Evolutionary conservation across 192 early-diverging fungal species (phyloP).

Genomic region (Physocladia obscura): DNA sequence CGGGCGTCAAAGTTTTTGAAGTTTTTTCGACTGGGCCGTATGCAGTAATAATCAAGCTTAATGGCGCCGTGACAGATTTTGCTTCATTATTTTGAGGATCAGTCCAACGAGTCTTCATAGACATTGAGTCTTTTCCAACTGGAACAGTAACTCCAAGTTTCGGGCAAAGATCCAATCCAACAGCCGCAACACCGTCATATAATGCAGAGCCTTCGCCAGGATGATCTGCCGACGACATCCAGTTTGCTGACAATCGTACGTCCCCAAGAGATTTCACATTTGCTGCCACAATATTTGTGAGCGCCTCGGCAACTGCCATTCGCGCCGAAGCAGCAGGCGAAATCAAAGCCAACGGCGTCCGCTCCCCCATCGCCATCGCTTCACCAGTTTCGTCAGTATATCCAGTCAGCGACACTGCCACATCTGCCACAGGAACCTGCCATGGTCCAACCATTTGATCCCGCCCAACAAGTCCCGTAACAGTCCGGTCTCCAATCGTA

Average conservation of each 20-base stretch:
- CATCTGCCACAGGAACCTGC: slow-evolving; percentile 94
- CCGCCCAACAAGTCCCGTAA: slow-evolving; percentile 91
- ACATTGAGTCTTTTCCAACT: slow-evolving; percentile 99
- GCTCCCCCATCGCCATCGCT: slow-evolving; percentile 98
- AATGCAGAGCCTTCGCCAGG: slow-evolving; percentile 88
- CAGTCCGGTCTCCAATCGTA: slow-evolving; percentile 95
- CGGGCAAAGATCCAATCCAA: slow-evolving; percentile 92
- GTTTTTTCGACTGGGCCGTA: slow-evolving; percentile 87
- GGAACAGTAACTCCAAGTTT: slow-evolving; percentile 90
- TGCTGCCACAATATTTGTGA: slow-evolving; percentile 91
- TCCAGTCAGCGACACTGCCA: slow-evolving; percentile 83
- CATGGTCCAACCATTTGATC: slow-evolving; percentile 99
- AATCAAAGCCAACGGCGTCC: slow-evolving; percentile 81
- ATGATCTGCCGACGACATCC: slow-evolving; percentile 95
- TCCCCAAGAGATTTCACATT: slow-evolving; percentile 69
- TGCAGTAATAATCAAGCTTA: slow-evolving; percentile 90
- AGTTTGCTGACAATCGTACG: slow-evolving; percentile 91
- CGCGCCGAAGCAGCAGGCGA: slow-evolving; percentile 86
- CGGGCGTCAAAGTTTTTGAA: slow-evolving; percentile 86
- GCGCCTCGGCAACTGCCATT: slow-evolving; percentile 94
- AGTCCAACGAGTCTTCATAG: slow-evolving; percentile 94
- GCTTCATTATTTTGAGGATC: slow-evolving; percentile 42
- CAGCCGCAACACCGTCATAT: slow-evolving; percentile 89
- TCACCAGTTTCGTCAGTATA: slow-evolving; percentile 80
- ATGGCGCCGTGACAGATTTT: slow-evolving; percentile 78